A percentile compares a stretch with the other conserved stretches of the same genome.
Evolutionary conservation across 2,329 filamentous ascomycete species (phyloP).

Genomic region (Cercospora brassicicola): DNA sequence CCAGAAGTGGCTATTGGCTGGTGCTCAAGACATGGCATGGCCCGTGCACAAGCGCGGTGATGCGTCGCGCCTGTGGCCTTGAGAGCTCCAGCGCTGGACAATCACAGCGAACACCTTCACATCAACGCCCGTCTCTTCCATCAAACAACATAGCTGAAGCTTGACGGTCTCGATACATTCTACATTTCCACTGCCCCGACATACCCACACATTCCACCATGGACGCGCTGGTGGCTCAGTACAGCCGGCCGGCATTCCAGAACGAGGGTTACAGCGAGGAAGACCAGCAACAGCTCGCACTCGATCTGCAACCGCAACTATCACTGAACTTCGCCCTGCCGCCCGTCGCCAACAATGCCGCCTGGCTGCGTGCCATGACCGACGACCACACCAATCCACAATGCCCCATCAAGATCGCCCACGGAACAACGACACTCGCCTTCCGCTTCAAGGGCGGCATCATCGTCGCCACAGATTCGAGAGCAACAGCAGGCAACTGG

Average conservation of each 20-base stretch:
- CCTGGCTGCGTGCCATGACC: slow-evolving; percentile 94
- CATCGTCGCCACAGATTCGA: slow-evolving; percentile 95
- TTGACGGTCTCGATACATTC: background rate
- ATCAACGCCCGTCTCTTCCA: slow-evolving; percentile 5
- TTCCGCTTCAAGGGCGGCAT: slow-evolving; percentile 99
- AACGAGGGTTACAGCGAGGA: slow-evolving; percentile 71
- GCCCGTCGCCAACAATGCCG: slow-evolving; percentile 82
- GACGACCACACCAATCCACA: slow-evolving; percentile 96
- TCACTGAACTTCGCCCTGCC: slow-evolving; percentile 94
- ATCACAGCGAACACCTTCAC: slow-evolving; percentile 9
- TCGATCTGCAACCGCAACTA: slow-evolving; percentile 69
- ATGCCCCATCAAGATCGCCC: slow-evolving; percentile 98
- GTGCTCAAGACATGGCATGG: slow-evolving; percentile 4
- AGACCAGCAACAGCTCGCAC: slow-evolving; percentile 62
- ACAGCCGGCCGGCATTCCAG: slow-evolving; percentile 75
- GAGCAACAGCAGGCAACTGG: slow-evolving; percentile 97
- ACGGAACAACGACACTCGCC: slow-evolving; percentile 95
- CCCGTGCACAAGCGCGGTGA: slow-evolving; percentile 12
- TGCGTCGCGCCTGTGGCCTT: slow-evolving; percentile 19
- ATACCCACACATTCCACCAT: slow-evolving; percentile 52
- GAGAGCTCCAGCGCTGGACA: background rate
- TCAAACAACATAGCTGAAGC: background rate
- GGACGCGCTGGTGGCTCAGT: slow-evolving; percentile 91
- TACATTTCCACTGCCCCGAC: background rate
- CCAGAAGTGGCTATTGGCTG: slow-evolving; percentile 1